Evolutionary conservation across 2,329 filamentous ascomycete species (phyloP), one percentile per base, ranked within the genome.

Genomic region (Calonectria pseudoreteaudii): DNA sequence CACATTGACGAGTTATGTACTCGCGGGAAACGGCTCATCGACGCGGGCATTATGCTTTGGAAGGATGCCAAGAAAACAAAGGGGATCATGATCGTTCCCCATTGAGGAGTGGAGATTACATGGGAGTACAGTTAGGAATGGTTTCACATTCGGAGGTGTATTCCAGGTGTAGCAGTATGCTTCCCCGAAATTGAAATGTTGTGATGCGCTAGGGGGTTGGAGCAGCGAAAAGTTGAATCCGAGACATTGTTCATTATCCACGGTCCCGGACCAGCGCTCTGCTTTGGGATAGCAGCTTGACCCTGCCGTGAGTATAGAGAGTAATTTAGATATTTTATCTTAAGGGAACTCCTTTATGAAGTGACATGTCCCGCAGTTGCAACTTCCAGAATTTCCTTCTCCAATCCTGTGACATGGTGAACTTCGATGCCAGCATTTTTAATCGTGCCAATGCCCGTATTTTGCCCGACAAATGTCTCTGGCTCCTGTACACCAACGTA

Each of bases 401-500:
- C 95, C 68, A 98, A 82, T 0, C 95, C 96, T 23, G 87, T 79
- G 4, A 98, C 90, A 82, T 94, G 91, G 52, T 94, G 86, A 76
- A 96, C 94, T 56, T 91, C 85, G 66, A 99, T 90, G 0, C 95
- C 95, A 6, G 91, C 92, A 58, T 91, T 90, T 78, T 93, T 90
- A 70, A 99, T 86, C 82, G 91, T 93, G 78, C 85, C 86, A 79
- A 92, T 92, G 10, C 95, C 95, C 72, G 93, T 90, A 77, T 98
- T 98, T 73, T 94, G 90, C 8, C 92, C 92, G 23, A 98, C 95
- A 85, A 98, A 99, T 38, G 92, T 98, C 80, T 94, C 94, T 0
- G 97, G 97, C 85, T 99, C 97, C 78, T 93, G 90, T 0, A 98
- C 94, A 0, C 97, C 97, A 34, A 97, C 92, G 78, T 96, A 97